A percentile compares a stretch with the other conserved stretches of the same genome.
phyloP scores from a whole-genome alignment of 257 asterid genomes.

The Jasminum sambac region DNA sequence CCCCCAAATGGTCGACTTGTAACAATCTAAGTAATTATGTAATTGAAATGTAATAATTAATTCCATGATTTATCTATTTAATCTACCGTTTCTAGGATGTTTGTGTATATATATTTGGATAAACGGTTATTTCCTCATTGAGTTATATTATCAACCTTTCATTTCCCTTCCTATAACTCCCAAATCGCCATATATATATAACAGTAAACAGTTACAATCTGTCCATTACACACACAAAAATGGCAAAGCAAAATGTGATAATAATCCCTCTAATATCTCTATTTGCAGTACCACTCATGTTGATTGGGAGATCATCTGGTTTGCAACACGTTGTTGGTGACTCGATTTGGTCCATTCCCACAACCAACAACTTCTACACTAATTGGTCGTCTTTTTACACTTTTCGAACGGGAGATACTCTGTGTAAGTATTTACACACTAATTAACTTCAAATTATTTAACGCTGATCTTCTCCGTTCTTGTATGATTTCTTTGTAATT shows the following conservation, averaged over 20 bases:
- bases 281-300: neutral
- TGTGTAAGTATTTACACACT: slow-evolving; percentile 46
- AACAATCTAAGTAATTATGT: too few relatives aligned
- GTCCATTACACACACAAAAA: neutral
- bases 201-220: neutral
- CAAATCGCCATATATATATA: too few relatives aligned
- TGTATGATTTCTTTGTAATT: neutral
- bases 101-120: too few relatives aligned
- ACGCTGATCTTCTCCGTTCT: neutral
- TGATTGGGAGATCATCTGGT: slow-evolving; percentile 15
- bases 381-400: slow-evolving; percentile 63
- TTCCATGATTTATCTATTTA: too few relatives aligned
- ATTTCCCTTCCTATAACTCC: neutral
- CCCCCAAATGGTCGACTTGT: too few relatives aligned
- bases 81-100: too few relatives aligned
- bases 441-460: too few relatives aligned
- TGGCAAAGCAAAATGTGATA: slow-evolving; percentile 22
- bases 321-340: slow-evolving; percentile 53
- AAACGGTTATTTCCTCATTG: too few relatives aligned
- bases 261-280: neutral
- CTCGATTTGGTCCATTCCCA: slow-evolving; percentile 70
- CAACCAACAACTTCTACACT: slow-evolving; percentile 47
- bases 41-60: too few relatives aligned
- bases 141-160: neutral
- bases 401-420: slow-evolving; percentile 56